A percentile compares a stretch with the other conserved stretches of the same genome.
Conservation (phyloP, 208 protist species). For the Trypanosoma conorhini region DNA sequence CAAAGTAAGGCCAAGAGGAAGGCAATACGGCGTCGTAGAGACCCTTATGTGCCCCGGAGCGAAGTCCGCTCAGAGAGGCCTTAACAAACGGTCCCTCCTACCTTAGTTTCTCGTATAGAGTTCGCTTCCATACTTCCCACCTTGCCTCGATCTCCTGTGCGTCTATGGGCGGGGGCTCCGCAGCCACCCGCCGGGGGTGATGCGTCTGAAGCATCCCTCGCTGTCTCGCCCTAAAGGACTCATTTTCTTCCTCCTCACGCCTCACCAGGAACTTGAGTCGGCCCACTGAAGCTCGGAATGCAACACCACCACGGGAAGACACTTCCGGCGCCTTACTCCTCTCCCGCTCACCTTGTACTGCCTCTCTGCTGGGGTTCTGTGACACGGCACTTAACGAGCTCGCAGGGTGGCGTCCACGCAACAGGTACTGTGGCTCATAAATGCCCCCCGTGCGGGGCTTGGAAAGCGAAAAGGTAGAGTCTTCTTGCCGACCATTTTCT, state of each 20-base stretch:
- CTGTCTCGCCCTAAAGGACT: not conserved
- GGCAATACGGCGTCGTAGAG: not conserved
- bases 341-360: not conserved
- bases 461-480: not conserved
- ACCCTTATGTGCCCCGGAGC: not conserved
- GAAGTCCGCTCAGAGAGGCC: not conserved
- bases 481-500: not conserved
- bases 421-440: slow-evolving; percentile 19
- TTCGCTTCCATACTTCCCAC: slow-evolving; percentile 22
- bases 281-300: not conserved
- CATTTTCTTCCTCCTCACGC: slow-evolving; percentile 21
- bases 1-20: slow-evolving; percentile 28
- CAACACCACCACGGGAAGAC: not conserved
- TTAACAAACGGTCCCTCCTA: not conserved
- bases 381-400: not conserved
- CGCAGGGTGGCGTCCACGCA: not conserved
- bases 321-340: not conserved
- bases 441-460: not conserved
- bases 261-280: slow-evolving; percentile 4
- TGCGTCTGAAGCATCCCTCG: slow-evolving; percentile 7
- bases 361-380: not conserved
- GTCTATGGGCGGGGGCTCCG: not conserved
- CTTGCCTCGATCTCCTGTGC: slow-evolving; percentile 6
- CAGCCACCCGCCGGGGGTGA: not conserved
- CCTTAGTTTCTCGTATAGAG: slow-evolving; percentile 9